Evolutionary conservation across 495 filamentous ascomycete genomes (phyloP), one percentile per base, ranked within the genome.

Genomic region (Penicillium parvum): DNA sequence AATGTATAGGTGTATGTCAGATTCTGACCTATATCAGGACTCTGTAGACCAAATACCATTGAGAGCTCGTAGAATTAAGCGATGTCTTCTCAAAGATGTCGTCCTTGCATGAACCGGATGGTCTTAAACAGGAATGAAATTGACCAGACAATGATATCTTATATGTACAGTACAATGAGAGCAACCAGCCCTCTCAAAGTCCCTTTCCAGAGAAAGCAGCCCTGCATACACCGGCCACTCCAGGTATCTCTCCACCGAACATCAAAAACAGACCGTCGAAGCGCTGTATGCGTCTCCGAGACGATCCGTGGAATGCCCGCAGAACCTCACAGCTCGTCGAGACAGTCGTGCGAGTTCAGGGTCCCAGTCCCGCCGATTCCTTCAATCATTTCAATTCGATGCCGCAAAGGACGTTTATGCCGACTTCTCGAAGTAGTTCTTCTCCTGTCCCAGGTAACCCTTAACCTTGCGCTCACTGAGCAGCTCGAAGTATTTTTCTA

Each of bases 401-500:
- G 5, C 32, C 17, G 32, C 15, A 29, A 9, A n/a, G 17, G n/a
- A n/a, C n/a, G 19, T 17, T 37, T 45, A 50, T 12, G 47, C 37
- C 8, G 47, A 45, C 47, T 50, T 50, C 37, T 42, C 45, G 40
- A 85, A 71, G 63, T 86, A 87, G 69, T 96, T 95, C 71, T 92
- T 86, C 76, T 96, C 90, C 71, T 91, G 75, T 54, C 90, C 92
- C 32, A 91, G 61, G 63, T 95, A 96, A 52, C 92, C 92, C 71
- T 79, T 82, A 55, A 96, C 74, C 71, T 88, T 86, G 57, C 84
- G 72, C 45, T 90, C 83, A 66, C 83, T 83, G 61, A 98, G 73
- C 41, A 96, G 71, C 63, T 95, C 85, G 52, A 98, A 81, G 70
- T 98, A 98, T 58, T 88, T 84, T 61, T 96, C 92, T 98, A 55